Evolutionary conservation across 1,284 basidiomycete species (phyloP), one percentile per base, ranked within the genome.

Genomic region (Apiotrichum gracile): DNA sequence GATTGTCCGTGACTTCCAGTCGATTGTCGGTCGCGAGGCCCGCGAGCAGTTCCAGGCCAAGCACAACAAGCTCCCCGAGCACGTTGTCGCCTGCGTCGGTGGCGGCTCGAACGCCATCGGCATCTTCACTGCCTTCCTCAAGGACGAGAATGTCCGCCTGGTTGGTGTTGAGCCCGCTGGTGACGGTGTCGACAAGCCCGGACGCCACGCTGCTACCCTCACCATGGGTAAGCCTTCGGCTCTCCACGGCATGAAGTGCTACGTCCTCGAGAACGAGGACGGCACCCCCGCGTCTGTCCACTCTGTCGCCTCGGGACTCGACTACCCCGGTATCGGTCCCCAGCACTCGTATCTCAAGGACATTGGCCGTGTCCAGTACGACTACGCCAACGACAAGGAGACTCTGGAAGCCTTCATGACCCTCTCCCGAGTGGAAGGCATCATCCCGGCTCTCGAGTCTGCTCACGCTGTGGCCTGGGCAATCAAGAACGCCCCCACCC

Each of bases 341-440:
- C 94, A 99, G 75, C 93, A 97, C 73, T 87, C 92, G 44, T 96
- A 87, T 86, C 79, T 99, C 70, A 97, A 97, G 76, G 92, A 97
- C 70, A 85, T 85, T 1, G 88, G 89, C 17, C 80, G 96, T 50
- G 96, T 92, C 0, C 88, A 97, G 70, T 98, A 97, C 75, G 82
- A 87, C 19, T 85, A 83, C 9, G 94, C 93, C 5, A 94, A 89
- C 1, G 96, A 98, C 68, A 88, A 94, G 70, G 82, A 99, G 69
- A 91, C 91, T 2, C 79, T 98, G 34, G 81, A 88, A 47, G 96
- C 91, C 0, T 98, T 99, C 82, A 81, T 91, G 61, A 80, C 91
- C 74, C 82, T 87, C 66, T 96, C 91, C 0, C 88, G 97, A 73
- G 76, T 85, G 17, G 96, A 98, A 78, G 96, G 96, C 27, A 98